Evolutionary conservation across 768 basidiomycete species (phyloP).

Genomic region (Pisolithus orientalis): DNA sequence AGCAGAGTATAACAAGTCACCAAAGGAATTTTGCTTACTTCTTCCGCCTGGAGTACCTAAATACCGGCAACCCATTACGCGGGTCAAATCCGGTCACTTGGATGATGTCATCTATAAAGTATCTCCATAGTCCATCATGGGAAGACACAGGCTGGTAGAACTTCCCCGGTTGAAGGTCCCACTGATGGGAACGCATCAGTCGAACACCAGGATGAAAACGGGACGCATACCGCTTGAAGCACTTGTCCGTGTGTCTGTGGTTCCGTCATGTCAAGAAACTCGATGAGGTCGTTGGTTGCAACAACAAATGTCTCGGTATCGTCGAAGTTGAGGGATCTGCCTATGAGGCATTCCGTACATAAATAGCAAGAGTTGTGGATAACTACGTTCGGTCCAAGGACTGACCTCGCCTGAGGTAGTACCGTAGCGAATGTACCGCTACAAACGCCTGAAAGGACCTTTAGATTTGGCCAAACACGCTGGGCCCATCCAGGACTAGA

Average conservation of each 20-base stretch:
- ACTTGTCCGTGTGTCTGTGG: neutral
- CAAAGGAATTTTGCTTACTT: too few relatives aligned
- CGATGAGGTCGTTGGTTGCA: neutral
- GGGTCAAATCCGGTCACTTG: conserved; percentile 8
- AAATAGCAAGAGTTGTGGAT: conserved; percentile 9
- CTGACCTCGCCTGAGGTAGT: conserved; percentile 6
- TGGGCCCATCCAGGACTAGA: neutral
- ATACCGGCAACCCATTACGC: neutral
- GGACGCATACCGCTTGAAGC: neutral
- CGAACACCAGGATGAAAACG: neutral
- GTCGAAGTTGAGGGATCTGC: neutral
- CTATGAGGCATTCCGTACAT: conserved; percentile 6
- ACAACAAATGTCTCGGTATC: neutral
- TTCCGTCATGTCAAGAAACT: conserved; percentile 1
- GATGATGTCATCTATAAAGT: too few relatives aligned
- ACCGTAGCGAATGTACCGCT: conserved; percentile 2
- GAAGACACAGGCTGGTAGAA: conserved; percentile 1
- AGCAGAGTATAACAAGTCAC: too few relatives aligned
- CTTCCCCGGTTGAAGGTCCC: conserved; percentile 2
- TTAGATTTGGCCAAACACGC: conserved; percentile 3
- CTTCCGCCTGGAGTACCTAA: too few relatives aligned
- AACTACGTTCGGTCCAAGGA: conserved; percentile 9
- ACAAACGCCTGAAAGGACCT: neutral
- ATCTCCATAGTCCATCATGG: too few relatives aligned
- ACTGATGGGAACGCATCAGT: too few relatives aligned